A percentile compares a stretch with the other conserved stretches of the same genome.
Evolutionary conservation across 176 grass and related monocot species (phyloP).

Genomic region (Ensete glaucum): DNA sequence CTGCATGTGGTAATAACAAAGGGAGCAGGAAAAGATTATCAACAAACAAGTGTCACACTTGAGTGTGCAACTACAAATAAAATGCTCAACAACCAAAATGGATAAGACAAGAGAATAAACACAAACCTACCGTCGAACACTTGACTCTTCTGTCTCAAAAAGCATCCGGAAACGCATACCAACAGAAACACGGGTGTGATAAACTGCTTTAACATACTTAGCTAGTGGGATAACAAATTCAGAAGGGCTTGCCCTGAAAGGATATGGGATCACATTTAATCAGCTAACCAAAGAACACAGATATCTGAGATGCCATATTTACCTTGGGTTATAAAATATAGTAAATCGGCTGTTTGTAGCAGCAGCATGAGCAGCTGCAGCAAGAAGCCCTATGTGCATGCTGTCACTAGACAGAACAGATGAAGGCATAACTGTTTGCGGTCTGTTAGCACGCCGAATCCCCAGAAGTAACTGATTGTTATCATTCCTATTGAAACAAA

Average conservation of each 20-base stretch:
- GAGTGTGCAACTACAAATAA: not conserved
- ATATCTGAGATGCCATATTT: not conserved
- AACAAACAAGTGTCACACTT: not conserved
- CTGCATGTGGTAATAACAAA: not conserved
- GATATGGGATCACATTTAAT: not conserved
- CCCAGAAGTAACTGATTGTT: constrained; percentile 96
- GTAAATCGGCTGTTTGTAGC: constrained; percentile 97
- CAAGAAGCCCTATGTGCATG: constrained; percentile 99
- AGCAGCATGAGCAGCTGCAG: constrained; percentile 94
- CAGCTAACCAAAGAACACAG: not conserved
- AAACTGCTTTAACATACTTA: constrained; percentile 94
- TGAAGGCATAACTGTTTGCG: constrained; percentile 97
- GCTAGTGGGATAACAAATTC: constrained; percentile 93
- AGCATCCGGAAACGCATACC: constrained; percentile 99
- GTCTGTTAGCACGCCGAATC: constrained; percentile 79
- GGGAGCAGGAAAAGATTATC: not conserved
- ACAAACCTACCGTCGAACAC: constrained; percentile 60
- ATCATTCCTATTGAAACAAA: constrained; percentile 60
- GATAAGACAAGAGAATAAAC: not conserved
- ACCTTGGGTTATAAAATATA: constrained; percentile 99
- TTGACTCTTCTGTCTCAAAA: constrained; percentile 99
- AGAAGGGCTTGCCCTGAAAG: constrained; percentile 85
- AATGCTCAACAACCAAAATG: not conserved
- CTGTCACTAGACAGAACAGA: constrained; percentile 96
- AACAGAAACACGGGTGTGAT: constrained; percentile 96